These are phyloP conservation scores for Candida insectalens DNA, from an alignment of 805 yeast genomes.

Conservation along the genomic window DNA sequence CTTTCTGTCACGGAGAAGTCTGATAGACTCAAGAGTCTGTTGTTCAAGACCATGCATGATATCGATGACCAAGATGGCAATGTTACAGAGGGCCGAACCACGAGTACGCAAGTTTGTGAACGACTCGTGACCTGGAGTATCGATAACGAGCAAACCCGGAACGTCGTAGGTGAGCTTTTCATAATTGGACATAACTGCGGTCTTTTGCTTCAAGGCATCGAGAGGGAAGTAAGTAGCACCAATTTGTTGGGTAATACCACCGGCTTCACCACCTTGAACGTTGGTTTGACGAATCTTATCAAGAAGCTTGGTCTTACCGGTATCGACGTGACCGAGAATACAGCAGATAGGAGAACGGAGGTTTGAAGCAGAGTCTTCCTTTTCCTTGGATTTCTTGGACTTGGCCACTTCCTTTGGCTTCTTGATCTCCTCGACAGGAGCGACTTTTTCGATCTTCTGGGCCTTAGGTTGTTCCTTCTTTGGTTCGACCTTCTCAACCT, in stretches of 20 bases:
- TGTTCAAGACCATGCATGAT: constrained; percentile 99
- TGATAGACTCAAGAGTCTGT: constrained; percentile 91
- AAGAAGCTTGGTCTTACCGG: constrained; percentile 95
- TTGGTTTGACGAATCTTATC: constrained; percentile 98
- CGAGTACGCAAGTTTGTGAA: constrained; percentile 95
- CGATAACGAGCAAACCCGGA: constrained; percentile 94
- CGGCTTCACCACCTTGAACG: constrained; percentile 99
- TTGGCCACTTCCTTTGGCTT: constrained; percentile 12
- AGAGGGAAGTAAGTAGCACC: constrained; percentile 99
- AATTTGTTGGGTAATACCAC: constrained; percentile 99
- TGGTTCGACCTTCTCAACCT: constrained; percentile 12
- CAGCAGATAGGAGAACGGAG: constrained; percentile 98
- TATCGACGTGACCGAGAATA: constrained; percentile 98
- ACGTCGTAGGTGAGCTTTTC: constrained; percentile 85
- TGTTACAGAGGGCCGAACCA: constrained; percentile 98
- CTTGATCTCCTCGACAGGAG: constrained; percentile 11
- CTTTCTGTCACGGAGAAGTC: constrained; percentile 87
- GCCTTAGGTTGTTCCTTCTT: constrained; percentile 10
- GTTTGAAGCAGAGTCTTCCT: constrained; percentile 25
- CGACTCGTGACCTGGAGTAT: constrained; percentile 99
- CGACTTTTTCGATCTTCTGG: constrained; percentile 3
- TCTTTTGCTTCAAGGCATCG: constrained; percentile 83
- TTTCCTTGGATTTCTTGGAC: constrained; percentile 8
- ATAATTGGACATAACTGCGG: constrained; percentile 80
- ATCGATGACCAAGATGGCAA: constrained; percentile 96